These are phyloP conservation scores for Saccharum officinarum DNA, from an alignment of 176 grass and related monocot genomes.

Conservation along the genomic window DNA sequence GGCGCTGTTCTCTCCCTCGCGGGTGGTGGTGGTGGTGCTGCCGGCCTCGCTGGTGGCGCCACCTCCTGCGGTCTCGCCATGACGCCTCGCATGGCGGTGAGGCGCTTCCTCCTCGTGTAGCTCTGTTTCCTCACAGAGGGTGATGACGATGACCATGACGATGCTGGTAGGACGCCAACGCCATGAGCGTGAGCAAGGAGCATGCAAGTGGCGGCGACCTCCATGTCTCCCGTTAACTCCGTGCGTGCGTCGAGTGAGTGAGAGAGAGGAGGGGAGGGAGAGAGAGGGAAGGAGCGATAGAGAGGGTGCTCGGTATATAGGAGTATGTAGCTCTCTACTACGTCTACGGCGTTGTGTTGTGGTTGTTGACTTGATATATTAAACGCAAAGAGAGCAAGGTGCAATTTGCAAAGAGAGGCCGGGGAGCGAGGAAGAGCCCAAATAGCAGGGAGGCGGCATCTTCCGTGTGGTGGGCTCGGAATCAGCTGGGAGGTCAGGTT, in stretches of 20 bases:
- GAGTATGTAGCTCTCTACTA: background rate
- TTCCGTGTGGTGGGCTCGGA: conserved; percentile 39
- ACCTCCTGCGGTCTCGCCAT: conserved; percentile 37
- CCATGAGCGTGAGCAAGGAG: conserved; percentile 29
- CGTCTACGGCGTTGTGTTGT: background rate
- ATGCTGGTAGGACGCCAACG: too few relatives aligned
- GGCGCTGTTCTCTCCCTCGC: background rate
- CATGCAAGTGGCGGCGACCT: conserved; percentile 21
- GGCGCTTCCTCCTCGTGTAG: conserved; percentile 6
- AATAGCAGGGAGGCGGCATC: conserved; percentile 34
- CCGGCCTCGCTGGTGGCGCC: background rate
- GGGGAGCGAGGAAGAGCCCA: background rate
- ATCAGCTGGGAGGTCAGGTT: conserved; percentile 15
- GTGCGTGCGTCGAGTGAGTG: too few relatives aligned
- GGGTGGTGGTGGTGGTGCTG: background rate
- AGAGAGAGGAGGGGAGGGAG: too few relatives aligned
- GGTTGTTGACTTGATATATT: background rate
- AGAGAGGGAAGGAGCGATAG: background rate
- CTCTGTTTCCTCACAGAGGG: background rate
- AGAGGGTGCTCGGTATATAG: background rate
- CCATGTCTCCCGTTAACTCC: background rate
- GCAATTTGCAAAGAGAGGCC: background rate
- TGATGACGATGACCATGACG: background rate
- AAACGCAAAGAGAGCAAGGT: background rate
- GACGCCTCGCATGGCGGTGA: conserved; percentile 14